phyloP scores from a whole-genome alignment of 163 green algal genomes.

The Chlorella variabilis region DNA sequence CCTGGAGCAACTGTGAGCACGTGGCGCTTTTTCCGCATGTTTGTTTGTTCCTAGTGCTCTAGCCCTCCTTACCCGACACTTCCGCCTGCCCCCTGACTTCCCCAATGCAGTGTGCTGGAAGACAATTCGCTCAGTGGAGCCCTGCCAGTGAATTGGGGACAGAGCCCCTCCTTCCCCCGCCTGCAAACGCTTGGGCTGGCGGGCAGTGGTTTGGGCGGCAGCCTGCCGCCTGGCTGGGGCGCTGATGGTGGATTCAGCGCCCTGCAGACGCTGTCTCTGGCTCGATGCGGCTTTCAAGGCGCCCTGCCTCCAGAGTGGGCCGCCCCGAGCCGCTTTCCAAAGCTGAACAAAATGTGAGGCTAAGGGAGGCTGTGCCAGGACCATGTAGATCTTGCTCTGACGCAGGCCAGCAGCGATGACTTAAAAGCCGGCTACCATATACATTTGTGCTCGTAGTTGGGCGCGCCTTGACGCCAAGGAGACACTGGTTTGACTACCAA shows the following conservation, averaged over 20 bases:
- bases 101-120: background rate
- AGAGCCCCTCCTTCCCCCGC: background rate
- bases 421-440: no score
- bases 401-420: no score
- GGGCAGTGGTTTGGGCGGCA: background rate
- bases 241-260: background rate
- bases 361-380: background rate
- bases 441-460: no score
- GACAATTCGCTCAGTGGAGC: constrained; percentile 33
- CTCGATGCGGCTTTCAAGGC: background rate
- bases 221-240: constrained; percentile 26
- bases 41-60: background rate
- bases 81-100: background rate
- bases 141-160: constrained; percentile 31
- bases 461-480: no score
- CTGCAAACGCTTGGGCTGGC: constrained; percentile 9
- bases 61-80: background rate
- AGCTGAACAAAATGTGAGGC: constrained; percentile 27
- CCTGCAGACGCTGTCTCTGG: background rate
- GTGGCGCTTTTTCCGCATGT: no score
- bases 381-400: no score
- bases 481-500: no score
- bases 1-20: constrained; percentile 18
- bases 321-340: constrained; percentile 22
- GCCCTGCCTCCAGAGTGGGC: constrained; percentile 33